phyloP scores from a whole-genome alignment of 2,329 filamentous ascomycete species.

The Ilyonectria destructans region DNA sequence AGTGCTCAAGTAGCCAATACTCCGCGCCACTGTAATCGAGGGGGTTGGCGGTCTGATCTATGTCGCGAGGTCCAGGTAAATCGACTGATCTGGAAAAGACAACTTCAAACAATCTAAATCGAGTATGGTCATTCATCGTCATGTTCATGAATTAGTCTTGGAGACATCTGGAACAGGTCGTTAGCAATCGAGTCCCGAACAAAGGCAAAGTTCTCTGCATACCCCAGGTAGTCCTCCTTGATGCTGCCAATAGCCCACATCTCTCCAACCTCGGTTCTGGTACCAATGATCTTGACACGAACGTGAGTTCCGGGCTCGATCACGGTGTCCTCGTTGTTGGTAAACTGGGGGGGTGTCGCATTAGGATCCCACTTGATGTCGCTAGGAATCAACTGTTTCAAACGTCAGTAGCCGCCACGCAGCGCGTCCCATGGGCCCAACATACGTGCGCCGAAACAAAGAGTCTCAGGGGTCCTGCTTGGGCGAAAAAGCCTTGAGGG shows the following conservation, averaged over 20 bases:
- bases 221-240: constrained; percentile 86
- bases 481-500: constrained; percentile 90
- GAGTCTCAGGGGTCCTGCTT: constrained; percentile 83
- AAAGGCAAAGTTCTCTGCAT: constrained; percentile 41
- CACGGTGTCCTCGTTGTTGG: constrained; percentile 92
- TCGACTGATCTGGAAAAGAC: constrained; percentile 19
- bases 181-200: constrained; percentile 33
- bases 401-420: constrained; percentile 31
- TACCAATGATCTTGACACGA: constrained; percentile 94
- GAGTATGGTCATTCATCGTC: constrained; percentile 36
- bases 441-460: constrained; percentile 89
- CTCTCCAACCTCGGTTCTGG: constrained; percentile 91
- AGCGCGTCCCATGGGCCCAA: constrained; percentile 36
- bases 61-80: constrained; percentile 22
- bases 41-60: constrained; percentile 16
- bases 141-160: constrained; percentile 46
- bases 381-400: constrained; percentile 83
- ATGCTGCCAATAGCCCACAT: constrained; percentile 99
- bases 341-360: constrained; percentile 96
- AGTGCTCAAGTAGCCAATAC: constrained; percentile 20
- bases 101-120: constrained; percentile 33
- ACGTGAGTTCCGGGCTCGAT: constrained; percentile 96
- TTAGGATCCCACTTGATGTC: constrained; percentile 97
- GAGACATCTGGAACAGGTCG: constrained; percentile 46
- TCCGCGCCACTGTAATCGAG: constrained; percentile 8